phyloP scores from a whole-genome alignment of 2,329 filamentous ascomycete species.

The Xylariaceae sp. region DNA sequence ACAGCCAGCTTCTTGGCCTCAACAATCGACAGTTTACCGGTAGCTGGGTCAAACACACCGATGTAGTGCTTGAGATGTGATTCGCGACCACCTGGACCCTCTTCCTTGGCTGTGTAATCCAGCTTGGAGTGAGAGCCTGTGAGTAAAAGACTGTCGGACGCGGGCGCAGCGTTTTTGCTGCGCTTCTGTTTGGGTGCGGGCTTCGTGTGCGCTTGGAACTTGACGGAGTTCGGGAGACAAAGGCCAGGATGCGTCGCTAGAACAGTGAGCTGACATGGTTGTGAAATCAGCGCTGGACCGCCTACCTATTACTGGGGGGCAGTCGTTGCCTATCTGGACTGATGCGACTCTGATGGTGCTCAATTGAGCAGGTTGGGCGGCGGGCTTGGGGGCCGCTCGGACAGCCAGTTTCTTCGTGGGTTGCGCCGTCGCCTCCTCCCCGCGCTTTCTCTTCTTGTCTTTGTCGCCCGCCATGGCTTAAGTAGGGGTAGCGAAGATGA shows the following conservation, averaged over 20 bases:
- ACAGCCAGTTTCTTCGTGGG: conserved; percentile 51
- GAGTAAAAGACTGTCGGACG: conserved; percentile 48
- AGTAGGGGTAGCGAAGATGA: background rate
- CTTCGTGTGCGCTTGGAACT: conserved; percentile 47
- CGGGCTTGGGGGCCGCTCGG: conserved; percentile 32
- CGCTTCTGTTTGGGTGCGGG: conserved; percentile 33
- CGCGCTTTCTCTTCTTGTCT: conserved; percentile 51
- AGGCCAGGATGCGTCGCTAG: conserved; percentile 41
- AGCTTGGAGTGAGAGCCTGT: conserved; percentile 52
- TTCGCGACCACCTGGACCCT: conserved; percentile 38
- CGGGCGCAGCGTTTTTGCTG: conserved; percentile 37
- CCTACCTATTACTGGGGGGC: conserved; percentile 51
- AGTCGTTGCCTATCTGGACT: conserved; percentile 41
- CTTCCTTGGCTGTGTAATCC: conserved; percentile 56
- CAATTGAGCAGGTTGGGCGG: conserved; percentile 30
- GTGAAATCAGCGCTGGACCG: conserved; percentile 15
- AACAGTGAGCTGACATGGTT: conserved; percentile 20
- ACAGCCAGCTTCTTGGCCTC: conserved; percentile 61
- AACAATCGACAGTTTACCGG: conserved; percentile 54
- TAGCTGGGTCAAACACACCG: conserved; percentile 57
- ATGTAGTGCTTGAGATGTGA: conserved; percentile 57
- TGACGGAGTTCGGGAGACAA: conserved; percentile 32
- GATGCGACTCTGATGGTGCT: conserved; percentile 42
- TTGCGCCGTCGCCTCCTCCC: conserved; percentile 37
- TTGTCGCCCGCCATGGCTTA: conserved; percentile 36